phyloP scores from a whole-genome alignment of 1,284 basidiomycete species.

The Apiotrichum gracile region DNA sequence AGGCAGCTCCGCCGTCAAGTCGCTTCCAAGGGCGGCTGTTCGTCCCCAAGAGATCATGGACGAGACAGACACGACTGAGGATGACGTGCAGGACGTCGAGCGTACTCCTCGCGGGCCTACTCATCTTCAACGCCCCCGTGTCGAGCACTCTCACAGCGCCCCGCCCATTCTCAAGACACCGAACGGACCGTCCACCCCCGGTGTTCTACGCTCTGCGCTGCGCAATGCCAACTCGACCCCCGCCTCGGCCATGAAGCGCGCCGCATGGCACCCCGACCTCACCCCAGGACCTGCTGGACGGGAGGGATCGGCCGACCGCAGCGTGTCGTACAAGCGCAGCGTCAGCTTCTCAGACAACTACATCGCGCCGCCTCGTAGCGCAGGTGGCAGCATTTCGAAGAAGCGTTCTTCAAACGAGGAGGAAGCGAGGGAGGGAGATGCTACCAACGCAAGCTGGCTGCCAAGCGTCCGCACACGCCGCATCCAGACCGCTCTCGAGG shows the following conservation, averaged over 20 bases:
- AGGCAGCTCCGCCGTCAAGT: constrained; percentile 1
- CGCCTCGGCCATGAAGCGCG: constrained; percentile 39
- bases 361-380: constrained; percentile 16
- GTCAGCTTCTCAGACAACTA: constrained; percentile 93
- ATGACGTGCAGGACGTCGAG: constrained; percentile 1
- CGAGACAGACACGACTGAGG: background rate
- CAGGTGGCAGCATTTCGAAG: background rate
- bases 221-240: constrained; percentile 38
- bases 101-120: constrained; percentile 5
- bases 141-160: constrained; percentile 5
- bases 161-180: constrained; percentile 28
- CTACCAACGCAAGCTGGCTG: constrained; percentile 44
- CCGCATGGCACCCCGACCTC: constrained; percentile 36
- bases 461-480: constrained; percentile 68
- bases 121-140: background rate
- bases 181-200: constrained; percentile 6
- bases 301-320: constrained; percentile 8
- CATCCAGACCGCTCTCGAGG: constrained; percentile 68
- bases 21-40: background rate
- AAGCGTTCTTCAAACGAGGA: constrained; percentile 30
- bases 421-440: constrained; percentile 35
- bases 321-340: constrained; percentile 55
- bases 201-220: constrained; percentile 38
- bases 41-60: background rate
- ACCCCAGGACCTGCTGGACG: constrained; percentile 24